These are phyloP conservation scores for Alternaria hordeiaustralica DNA, from an alignment of 2,329 filamentous ascomycete genomes.

Conservation along the genomic window DNA sequence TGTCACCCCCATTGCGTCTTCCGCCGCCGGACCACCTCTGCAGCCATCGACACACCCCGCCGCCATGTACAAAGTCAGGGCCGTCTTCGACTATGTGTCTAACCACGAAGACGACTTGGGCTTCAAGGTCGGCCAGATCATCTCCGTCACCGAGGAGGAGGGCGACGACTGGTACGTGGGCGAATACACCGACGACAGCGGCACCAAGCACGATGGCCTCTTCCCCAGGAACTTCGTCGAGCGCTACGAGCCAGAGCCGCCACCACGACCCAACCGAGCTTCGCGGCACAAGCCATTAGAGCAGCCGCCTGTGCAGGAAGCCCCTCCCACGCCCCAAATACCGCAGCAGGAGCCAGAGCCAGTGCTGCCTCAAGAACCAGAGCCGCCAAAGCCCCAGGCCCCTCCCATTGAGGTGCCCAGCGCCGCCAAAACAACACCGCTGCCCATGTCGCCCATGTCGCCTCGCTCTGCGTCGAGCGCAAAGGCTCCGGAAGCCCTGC, in stretches of 20 bases:
- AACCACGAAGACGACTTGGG: conserved; percentile 93
- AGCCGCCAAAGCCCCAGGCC: conserved; percentile 48
- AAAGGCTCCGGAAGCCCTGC: conserved; percentile 26
- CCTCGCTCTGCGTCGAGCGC: conserved; percentile 33
- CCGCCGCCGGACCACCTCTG: conserved; percentile 3
- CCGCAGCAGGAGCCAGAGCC: conserved; percentile 37
- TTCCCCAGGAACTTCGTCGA: conserved; percentile 98
- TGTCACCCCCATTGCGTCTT: conserved; percentile 11
- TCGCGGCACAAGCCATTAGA: conserved; percentile 57
- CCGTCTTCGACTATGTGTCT: conserved; percentile 92
- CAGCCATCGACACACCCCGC: background rate
- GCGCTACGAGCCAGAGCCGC: conserved; percentile 88
- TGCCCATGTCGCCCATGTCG: conserved; percentile 37
- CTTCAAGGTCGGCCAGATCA: conserved; percentile 84
- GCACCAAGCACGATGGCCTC: conserved; percentile 79
- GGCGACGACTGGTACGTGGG: conserved; percentile 94
- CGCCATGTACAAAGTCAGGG: conserved; percentile 84
- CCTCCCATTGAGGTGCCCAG: conserved; percentile 43
- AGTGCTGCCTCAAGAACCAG: conserved; percentile 31
- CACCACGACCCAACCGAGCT: conserved; percentile 79
- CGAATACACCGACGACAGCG: conserved; percentile 79
- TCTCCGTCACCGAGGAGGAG: conserved; percentile 91
- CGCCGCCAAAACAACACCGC: conserved; percentile 30
- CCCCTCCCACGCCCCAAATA: conserved; percentile 37
- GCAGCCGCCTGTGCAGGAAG: conserved; percentile 35